phyloP scores from a whole-genome alignment of 2,329 filamentous ascomycete genomes.

The Ceratocystis alfenasii region DNA sequence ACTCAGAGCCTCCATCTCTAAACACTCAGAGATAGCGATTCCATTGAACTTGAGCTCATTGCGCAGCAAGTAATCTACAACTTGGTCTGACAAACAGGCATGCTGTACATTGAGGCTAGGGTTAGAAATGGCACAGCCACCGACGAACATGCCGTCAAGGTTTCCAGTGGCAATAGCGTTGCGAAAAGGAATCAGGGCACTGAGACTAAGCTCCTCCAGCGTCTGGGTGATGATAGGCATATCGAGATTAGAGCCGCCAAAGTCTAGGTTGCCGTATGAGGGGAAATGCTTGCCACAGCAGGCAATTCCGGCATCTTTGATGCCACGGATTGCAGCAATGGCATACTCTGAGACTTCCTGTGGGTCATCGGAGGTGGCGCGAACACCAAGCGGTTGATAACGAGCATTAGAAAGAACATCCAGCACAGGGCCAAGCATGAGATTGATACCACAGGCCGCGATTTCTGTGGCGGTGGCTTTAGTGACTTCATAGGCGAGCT shows the following conservation, averaged over 20 bases:
- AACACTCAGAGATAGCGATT: constrained; percentile 85
- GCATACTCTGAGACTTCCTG: constrained; percentile 91
- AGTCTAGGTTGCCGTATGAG: constrained; percentile 89
- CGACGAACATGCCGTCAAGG: constrained; percentile 89
- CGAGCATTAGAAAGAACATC: constrained; percentile 89
- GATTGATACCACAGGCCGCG: constrained; percentile 84
- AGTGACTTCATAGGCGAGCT: constrained; percentile 78
- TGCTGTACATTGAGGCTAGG: constrained; percentile 90
- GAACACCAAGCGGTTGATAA: constrained; percentile 79
- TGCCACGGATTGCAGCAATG: constrained; percentile 81
- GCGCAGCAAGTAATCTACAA: constrained; percentile 81
- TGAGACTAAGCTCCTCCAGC: constrained; percentile 81
- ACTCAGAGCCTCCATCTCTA: constrained; percentile 92
- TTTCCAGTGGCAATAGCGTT: constrained; percentile 73
- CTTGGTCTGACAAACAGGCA: constrained; percentile 82
- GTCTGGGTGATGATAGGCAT: constrained; percentile 95
- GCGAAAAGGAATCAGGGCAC: constrained; percentile 79
- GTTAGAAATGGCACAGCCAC: constrained; percentile 84
- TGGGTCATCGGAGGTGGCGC: constrained; percentile 83
- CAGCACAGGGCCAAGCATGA: constrained; percentile 85
- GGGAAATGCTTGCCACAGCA: constrained; percentile 95
- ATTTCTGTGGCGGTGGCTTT: constrained; percentile 90
- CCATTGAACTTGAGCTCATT: constrained; percentile 81
- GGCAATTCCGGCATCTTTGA: constrained; percentile 77
- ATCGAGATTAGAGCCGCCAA: constrained; percentile 78